These are phyloP conservation scores for Dunaliella primolecta DNA, from an alignment of 139 green algal genomes.

Conservation along the genomic window DNA sequence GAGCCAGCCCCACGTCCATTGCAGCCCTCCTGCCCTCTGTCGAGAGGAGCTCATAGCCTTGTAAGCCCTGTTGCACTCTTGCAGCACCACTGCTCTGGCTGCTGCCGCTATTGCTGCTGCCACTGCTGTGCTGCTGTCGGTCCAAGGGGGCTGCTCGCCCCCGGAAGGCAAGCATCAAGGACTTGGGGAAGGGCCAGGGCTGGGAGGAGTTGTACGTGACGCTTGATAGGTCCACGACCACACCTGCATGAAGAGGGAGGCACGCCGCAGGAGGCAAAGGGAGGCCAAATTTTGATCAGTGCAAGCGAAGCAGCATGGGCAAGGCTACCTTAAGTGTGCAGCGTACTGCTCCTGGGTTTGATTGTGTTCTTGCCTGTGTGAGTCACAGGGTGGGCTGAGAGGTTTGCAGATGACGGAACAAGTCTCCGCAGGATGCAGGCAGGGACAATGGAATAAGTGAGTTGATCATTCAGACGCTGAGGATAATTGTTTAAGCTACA, in stretches of 20 bases:
- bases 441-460: too few species aligned
- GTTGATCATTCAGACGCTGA: too few species aligned
- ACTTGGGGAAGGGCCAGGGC: slow-evolving; percentile 86
- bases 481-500: too few species aligned
- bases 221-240: slow-evolving; percentile 25
- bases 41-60: slow-evolving; percentile 8
- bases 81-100: not conserved
- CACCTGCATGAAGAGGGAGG: slow-evolving; percentile 28
- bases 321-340: too few species aligned
- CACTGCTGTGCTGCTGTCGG: not conserved
- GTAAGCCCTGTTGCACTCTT: not conserved
- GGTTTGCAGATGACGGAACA: too few species aligned
- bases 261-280: too few species aligned
- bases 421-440: too few species aligned
- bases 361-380: too few species aligned
- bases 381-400: too few species aligned
- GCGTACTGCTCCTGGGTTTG: too few species aligned
- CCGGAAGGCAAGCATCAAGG: slow-evolving; percentile 81
- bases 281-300: too few species aligned
- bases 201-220: slow-evolving; percentile 56
- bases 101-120: slow-evolving; percentile 20
- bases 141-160: slow-evolving; percentile 20
- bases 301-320: too few species aligned
- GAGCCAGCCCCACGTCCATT: slow-evolving; percentile 30
- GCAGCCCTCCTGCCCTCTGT: slow-evolving; percentile 19